Evolutionary conservation across 2,329 filamentous ascomycete species (phyloP).

Genomic region (Fusarium sp.): DNA sequence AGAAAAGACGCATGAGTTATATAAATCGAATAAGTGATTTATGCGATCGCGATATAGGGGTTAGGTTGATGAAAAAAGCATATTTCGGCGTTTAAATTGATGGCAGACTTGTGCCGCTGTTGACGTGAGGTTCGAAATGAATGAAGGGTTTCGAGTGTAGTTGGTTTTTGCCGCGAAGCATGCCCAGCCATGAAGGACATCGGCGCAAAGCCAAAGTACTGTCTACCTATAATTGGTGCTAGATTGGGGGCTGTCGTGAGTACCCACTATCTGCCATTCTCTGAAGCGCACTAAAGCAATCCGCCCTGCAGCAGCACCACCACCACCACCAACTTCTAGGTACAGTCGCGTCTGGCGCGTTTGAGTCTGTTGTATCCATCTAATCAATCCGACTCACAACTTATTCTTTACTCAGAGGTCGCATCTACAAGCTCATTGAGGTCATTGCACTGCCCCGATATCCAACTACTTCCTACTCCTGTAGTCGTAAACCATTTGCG

Average conservation of each 20-base stretch:
- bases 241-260: not conserved
- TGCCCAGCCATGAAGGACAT: conserved; percentile 32
- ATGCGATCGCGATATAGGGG: conserved; percentile 57
- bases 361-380: conserved; percentile 17
- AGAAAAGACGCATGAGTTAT: conserved; percentile 57
- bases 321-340: conserved; percentile 33
- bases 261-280: conserved; percentile 37
- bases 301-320: conserved; percentile 31
- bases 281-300: conserved; percentile 24
- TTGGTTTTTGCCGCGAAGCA: conserved; percentile 51
- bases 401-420: not conserved
- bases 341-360: conserved; percentile 48
- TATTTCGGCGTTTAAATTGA: conserved; percentile 55
- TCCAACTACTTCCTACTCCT: not conserved
- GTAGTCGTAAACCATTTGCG: conserved; percentile 39
- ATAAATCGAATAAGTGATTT: conserved; percentile 50
- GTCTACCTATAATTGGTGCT: conserved; percentile 30
- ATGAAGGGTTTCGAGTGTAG: conserved; percentile 50
- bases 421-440: not conserved
- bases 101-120: conserved; percentile 49
- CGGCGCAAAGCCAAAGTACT: conserved; percentile 41
- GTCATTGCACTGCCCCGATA: not conserved
- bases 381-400: conserved; percentile 10
- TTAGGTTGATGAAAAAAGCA: conserved; percentile 59
- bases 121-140: conserved; percentile 43